Conservation (phyloP, 148 eudicot genomes). For the Heliamphora exappendiculata region DNA sequence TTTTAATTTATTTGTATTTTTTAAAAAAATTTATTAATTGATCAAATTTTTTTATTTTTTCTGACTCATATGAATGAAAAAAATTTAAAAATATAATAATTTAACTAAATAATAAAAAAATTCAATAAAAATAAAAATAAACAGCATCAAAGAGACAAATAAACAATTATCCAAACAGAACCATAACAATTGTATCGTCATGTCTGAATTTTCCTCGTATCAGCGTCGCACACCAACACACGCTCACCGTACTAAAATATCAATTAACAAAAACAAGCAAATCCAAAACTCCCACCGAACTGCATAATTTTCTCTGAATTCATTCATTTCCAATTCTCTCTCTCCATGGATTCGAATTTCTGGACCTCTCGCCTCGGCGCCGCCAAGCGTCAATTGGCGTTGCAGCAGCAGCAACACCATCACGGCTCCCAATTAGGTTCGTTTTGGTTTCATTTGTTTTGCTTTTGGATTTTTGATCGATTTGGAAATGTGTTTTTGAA, state of each 20-base stretch:
- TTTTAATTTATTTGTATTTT: too few species aligned
- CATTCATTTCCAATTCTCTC: not conserved
- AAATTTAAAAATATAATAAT: too few species aligned
- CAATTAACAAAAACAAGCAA: not conserved
- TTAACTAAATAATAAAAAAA: too few species aligned
- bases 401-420: slow-evolving; percentile 41
- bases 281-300: not conserved
- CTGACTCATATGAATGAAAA: too few species aligned
- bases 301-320: not conserved
- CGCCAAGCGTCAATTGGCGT: slow-evolving; percentile 66
- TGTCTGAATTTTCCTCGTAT: not conserved
- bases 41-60: too few species aligned
- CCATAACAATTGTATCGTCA: not conserved
- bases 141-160: too few species aligned
- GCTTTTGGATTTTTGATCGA: slow-evolving; percentile 1
- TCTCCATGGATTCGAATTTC: slow-evolving; percentile 68
- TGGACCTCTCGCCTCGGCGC: slow-evolving; percentile 85
- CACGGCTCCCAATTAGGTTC: slow-evolving; percentile 51
- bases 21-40: too few species aligned
- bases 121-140: too few species aligned
- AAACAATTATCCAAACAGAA: too few species aligned
- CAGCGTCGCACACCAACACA: not conserved
- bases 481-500: not conserved
- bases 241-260: not conserved
- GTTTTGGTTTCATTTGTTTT: not conserved